Percentiles rank a stretch among this genome's conserved stretches.
Conservation (phyloP, 1,284 basidiomycete genomes). For the Tilletia setariae region DNA sequence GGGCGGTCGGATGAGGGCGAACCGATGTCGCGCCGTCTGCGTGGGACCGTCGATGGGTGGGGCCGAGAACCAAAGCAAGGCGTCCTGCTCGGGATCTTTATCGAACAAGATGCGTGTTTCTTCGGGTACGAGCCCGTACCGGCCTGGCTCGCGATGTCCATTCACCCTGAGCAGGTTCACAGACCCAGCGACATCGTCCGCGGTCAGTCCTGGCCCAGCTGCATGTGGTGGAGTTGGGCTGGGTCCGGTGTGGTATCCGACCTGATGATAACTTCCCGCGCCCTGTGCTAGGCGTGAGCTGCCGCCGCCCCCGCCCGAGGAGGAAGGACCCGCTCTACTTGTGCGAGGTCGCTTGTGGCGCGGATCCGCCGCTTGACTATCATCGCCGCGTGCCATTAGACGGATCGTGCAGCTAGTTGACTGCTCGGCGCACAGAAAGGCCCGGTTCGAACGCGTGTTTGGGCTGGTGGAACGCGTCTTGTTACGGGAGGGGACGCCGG, state of each 20-base stretch:
- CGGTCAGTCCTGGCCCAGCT: not conserved
- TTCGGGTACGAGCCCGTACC: not conserved
- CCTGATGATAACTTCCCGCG: not conserved
- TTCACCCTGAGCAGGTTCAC: not conserved
- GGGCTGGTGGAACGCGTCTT: no score
- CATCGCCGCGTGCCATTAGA: not conserved
- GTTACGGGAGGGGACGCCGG: no score
- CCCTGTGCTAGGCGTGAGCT: no score
- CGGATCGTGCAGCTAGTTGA: no score
- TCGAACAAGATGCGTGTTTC: constrained; percentile 8
- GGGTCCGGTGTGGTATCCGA: not conserved
- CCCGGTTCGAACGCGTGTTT: no score
- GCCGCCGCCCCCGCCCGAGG: no score
- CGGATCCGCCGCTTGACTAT: not conserved
- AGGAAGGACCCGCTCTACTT: no score
- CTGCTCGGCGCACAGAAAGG: no score
- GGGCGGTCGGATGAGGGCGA: not conserved
- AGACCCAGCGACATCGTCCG: constrained; percentile 2
- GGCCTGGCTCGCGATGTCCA: constrained; percentile 3
- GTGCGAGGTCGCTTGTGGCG: not conserved
- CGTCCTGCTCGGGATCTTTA: not conserved
- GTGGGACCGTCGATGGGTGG: constrained; percentile 4
- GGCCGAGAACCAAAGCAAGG: constrained; percentile 5
- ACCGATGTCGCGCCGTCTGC: not conserved
- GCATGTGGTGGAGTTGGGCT: not conserved